Conservation (phyloP, 1,284 basidiomycete species). For the Phellinidium pouzarii region DNA sequence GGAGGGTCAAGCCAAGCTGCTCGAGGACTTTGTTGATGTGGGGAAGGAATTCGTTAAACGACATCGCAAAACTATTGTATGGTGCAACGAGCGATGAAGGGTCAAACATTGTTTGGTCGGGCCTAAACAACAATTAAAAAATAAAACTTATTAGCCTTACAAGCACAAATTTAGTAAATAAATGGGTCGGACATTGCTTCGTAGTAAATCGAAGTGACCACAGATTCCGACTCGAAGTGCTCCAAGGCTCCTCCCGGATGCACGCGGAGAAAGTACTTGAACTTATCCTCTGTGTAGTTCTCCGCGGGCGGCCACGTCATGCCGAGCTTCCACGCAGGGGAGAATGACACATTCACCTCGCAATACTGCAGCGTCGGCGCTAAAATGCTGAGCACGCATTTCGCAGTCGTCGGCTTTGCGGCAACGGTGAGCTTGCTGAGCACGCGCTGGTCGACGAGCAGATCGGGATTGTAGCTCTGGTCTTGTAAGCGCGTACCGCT, state of each 20-base stretch:
- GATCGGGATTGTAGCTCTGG: conserved; percentile 54
- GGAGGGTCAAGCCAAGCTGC: conserved; percentile 70
- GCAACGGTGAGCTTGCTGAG: conserved; percentile 66
- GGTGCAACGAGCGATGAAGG: conserved; percentile 44
- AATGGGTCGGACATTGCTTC: conserved; percentile 24
- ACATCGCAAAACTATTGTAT: conserved; percentile 75
- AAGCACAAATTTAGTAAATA: neutral
- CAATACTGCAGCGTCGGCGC: conserved; percentile 67
- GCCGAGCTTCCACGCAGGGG: conserved; percentile 62
- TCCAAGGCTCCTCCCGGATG: conserved; percentile 38
- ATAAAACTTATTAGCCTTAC: neutral
- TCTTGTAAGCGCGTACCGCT: conserved; percentile 63
- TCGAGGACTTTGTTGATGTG: conserved; percentile 72
- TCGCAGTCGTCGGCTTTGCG: conserved; percentile 63
- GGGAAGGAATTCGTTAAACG: conserved; percentile 67
- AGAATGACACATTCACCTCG: conserved; percentile 64
- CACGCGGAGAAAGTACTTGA: conserved; percentile 73
- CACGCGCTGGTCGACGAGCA: conserved; percentile 66
- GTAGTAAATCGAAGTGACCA: conserved; percentile 26
- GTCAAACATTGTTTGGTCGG: conserved; percentile 15
- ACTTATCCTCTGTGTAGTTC: conserved; percentile 53
- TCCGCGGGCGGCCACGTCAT: conserved; percentile 72
- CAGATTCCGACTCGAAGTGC: conserved; percentile 24
- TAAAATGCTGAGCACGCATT: conserved; percentile 65
- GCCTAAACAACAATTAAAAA: no score